Conservation (phyloP, 1,284 basidiomycete species). For the Fomitiporia mediterranea region DNA sequence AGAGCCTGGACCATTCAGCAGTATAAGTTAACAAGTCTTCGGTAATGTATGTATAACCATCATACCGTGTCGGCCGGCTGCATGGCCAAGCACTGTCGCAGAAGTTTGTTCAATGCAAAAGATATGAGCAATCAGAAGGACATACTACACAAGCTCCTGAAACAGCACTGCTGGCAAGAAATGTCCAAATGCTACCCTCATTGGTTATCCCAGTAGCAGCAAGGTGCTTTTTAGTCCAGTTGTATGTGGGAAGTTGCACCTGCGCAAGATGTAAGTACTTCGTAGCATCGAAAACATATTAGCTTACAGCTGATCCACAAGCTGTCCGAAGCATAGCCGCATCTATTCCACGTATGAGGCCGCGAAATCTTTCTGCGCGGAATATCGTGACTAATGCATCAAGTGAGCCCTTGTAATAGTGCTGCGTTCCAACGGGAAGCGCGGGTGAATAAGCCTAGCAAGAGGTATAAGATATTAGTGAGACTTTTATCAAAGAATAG, state of each 20-base stretch:
- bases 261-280: constrained; percentile 27
- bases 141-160: constrained; percentile 90
- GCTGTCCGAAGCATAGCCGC: constrained; percentile 91
- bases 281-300: neutral
- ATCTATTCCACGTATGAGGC: constrained; percentile 86
- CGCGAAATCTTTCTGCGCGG: constrained; percentile 70
- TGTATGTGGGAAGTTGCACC: constrained; percentile 96
- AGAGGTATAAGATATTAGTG: neutral
- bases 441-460: constrained; percentile 85
- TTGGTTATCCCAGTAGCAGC: constrained; percentile 60
- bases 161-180: constrained; percentile 81
- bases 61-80: constrained; percentile 83
- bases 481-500: constrained; percentile 22
- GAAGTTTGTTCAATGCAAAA: constrained; percentile 17
- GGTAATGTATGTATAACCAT: constrained; percentile 17
- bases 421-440: constrained; percentile 92
- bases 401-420: constrained; percentile 81
- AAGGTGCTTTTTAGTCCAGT: constrained; percentile 82
- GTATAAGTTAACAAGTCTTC: constrained; percentile 25
- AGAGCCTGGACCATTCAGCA: constrained; percentile 52
- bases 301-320: constrained; percentile 81
- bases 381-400: constrained; percentile 83
- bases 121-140: constrained; percentile 22
- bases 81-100: constrained; percentile 72
- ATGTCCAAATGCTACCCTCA: constrained; percentile 81